Conservation (phyloP, 768 basidiomycete genomes). For the Crassisporium funariophilum region DNA sequence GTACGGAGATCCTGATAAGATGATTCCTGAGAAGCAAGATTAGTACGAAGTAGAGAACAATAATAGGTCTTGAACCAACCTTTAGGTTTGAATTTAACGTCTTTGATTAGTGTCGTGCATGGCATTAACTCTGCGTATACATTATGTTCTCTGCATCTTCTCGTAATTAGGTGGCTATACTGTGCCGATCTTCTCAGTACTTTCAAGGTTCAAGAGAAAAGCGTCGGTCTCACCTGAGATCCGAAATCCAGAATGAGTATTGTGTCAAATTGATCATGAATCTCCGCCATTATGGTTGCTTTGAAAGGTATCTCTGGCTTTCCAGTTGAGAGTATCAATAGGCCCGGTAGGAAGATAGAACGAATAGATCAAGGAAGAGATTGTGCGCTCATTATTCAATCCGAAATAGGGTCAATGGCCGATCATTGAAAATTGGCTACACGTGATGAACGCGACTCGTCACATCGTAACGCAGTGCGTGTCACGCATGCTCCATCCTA, state of each 20-base stretch:
- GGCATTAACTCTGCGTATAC: slow-evolving; percentile 98
- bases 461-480: no score
- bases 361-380: no score
- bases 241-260: slow-evolving; percentile 97
- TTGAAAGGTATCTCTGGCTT: neutral
- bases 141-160: slow-evolving; percentile 95
- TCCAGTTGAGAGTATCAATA: neutral
- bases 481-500: no score
- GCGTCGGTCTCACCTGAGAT: slow-evolving; percentile 68
- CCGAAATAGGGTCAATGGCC: no score
- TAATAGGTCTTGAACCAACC: slow-evolving; percentile 47
- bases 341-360: no score
- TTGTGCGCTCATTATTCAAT: no score
- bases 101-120: slow-evolving; percentile 88
- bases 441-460: no score
- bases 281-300: slow-evolving; percentile 65
- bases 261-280: slow-evolving; percentile 94
- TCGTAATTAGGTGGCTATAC: slow-evolving; percentile 97
- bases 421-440: no score
- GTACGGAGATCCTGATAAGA: slow-evolving; percentile 96
- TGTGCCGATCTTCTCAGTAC: slow-evolving; percentile 31
- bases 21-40: slow-evolving; percentile 61
- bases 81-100: slow-evolving; percentile 92
- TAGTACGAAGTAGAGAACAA: slow-evolving; percentile 1
- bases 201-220: neutral